phyloP scores from a whole-genome alignment of 225 moss, liverwort and hornwort species.

The Anthoceros angustus region DNA sequence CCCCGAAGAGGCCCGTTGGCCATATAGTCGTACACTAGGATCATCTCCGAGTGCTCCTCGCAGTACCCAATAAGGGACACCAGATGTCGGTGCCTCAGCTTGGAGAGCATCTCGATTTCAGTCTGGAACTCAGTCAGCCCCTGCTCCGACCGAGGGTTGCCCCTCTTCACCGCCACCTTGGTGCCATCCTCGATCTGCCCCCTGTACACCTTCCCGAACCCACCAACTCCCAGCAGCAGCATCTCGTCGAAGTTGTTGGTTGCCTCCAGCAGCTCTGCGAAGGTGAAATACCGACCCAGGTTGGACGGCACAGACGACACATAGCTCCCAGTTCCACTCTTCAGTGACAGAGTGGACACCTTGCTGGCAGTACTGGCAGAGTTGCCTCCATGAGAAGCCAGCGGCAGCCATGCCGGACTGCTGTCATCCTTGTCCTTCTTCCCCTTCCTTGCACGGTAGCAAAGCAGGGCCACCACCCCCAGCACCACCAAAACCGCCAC shows the following conservation, averaged over 20 bases:
- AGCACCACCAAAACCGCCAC: conserved; percentile 28
- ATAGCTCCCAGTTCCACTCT: conserved; percentile 81
- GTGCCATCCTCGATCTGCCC: conserved; percentile 35
- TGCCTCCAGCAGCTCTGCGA: conserved; percentile 33
- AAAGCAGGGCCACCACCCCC: conserved; percentile 36
- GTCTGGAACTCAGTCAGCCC: conserved; percentile 41
- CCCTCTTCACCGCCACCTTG: conserved; percentile 38
- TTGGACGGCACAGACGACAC: conserved; percentile 49
- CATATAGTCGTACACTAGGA: conserved; percentile 51
- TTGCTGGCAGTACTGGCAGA: conserved; percentile 68
- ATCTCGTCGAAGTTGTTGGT: conserved; percentile 37
- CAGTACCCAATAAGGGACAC: conserved; percentile 44
- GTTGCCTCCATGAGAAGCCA: conserved; percentile 71
- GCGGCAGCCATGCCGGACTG: conserved; percentile 57
- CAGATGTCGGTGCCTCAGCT: conserved; percentile 36
- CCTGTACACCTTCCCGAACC: conserved; percentile 46
- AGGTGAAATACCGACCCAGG: conserved; percentile 46
- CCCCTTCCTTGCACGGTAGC: conserved; percentile 23
- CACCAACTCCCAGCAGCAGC: conserved; percentile 35
- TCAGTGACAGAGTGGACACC: conserved; percentile 63
- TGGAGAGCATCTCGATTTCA: conserved; percentile 42
- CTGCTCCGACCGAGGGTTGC: conserved; percentile 32
- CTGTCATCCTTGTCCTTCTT: conserved; percentile 30
- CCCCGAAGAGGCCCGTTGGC: conserved; percentile 34
- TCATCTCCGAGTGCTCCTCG: conserved; percentile 41